A percentile compares a stretch with the other conserved stretches of the same genome.
phyloP scores from a whole-genome alignment of 768 basidiomycete genomes.

The Amyloporia xantha region DNA sequence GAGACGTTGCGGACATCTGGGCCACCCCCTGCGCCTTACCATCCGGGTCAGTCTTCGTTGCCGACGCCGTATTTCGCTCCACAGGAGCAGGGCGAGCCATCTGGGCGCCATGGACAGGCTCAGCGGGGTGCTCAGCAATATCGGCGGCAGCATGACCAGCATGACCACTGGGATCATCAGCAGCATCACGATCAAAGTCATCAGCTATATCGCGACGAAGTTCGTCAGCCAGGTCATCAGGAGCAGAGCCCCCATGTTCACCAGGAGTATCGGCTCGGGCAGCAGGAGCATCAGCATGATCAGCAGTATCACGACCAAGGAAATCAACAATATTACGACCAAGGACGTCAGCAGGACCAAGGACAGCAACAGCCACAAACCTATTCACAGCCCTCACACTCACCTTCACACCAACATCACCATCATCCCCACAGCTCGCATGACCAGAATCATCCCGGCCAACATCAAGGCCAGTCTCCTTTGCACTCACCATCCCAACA shows the following conservation, averaged over 20 bases:
- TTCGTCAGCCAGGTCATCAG: not conserved
- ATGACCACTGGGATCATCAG: constrained; percentile 1
- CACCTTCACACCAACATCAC: not conserved
- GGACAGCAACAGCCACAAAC: no score
- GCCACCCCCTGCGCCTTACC: constrained; percentile 54
- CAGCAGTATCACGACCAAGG: no score
- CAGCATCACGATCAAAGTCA: constrained; percentile 4
- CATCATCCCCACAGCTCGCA: constrained; percentile 13
- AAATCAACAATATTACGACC: no score
- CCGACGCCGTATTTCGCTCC: constrained; percentile 14
- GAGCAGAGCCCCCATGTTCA: constrained; percentile 6
- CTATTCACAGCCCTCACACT: not conserved
- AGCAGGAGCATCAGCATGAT: no score
- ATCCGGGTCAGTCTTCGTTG: constrained; percentile 26
- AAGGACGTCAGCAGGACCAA: no score
- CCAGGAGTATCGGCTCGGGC: constrained; percentile 2
- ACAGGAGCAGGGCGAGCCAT: constrained; percentile 2
- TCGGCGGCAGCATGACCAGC: not conserved
- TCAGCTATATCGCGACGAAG: not conserved
- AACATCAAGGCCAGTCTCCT: constrained; percentile 20
- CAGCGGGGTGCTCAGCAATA: not conserved
- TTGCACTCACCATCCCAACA: constrained; percentile 12
- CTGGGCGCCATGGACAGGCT: not conserved
- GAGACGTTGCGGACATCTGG: constrained; percentile 55
- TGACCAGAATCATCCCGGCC: constrained; percentile 17